Evolutionary conservation across 208 protist species (phyloP), one percentile per base, ranked within the genome.

Genomic region (Leishmania tropica): DNA sequence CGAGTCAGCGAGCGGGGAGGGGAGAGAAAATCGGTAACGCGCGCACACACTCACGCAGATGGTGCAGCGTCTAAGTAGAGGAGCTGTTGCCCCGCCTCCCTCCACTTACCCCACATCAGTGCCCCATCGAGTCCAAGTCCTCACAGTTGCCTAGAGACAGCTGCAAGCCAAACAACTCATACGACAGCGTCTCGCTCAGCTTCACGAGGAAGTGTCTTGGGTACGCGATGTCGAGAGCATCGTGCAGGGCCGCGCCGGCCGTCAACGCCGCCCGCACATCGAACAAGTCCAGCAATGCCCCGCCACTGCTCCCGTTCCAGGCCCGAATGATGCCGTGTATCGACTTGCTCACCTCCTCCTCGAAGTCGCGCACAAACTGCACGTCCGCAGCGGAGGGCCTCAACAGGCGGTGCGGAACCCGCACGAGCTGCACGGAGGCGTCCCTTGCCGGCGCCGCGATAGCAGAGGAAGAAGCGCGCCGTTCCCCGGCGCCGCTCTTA

Each of bases 121-220:
- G 74, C 5, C 64, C 62, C 7, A 65, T 79, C n/a, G 78, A 83
- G 58, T 96, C 92, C 11, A 97, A 76, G 40, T 97, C 93, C 40
- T 97, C 94, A 71, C 94, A 97, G 47, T 91, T 92, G 37, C 90
- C 84, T 15, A 97, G 79, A 17, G 94, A 87, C 15, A 95, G 47
- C 31, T 82, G 81, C 47, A 96, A 42, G 1, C 92, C 94, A 37
- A 96, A 78, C 42, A 97, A 81, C 72, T 90, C 83, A 47, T 85
- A 88, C 65, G 85, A 70, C 62, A 97, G 73, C 71, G 79, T 73
- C 81, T 96, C 91, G 51, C 89, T 93, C 53, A 97, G 84, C 68
- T 76, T 72, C 45, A 94, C 88, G 40, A 97, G 79, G 81, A 94
- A 96, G 54, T 93, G 87, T 13, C 85, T 84, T 1, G 93, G 93